phyloP scores from a whole-genome alignment of 1,284 basidiomycete genomes.

The Malassezia vespertilionis region DNA sequence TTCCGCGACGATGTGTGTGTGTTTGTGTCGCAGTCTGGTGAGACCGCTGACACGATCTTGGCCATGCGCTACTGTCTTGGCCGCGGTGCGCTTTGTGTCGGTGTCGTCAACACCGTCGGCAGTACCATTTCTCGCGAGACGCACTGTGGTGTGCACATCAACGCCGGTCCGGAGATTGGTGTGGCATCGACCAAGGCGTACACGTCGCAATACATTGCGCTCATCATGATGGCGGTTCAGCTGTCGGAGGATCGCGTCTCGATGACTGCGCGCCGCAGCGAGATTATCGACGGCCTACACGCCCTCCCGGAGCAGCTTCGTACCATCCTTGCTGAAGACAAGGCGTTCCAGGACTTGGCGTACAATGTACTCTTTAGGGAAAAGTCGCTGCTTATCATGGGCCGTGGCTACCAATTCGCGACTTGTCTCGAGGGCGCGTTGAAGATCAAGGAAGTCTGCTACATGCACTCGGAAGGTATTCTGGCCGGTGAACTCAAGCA shows the following conservation, averaged over 20 bases:
- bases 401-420: slow-evolving; percentile 91
- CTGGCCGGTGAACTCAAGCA: slow-evolving; percentile 98
- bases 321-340: slow-evolving; percentile 71
- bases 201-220: slow-evolving; percentile 96
- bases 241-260: slow-evolving; percentile 92
- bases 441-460: slow-evolving; percentile 94
- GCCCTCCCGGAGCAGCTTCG: slow-evolving; percentile 81
- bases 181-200: slow-evolving; percentile 99
- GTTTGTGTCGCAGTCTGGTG: slow-evolving; percentile 94
- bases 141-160: slow-evolving; percentile 99
- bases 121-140: slow-evolving; percentile 96
- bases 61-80: slow-evolving; percentile 93
- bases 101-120: slow-evolving; percentile 97
- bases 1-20: slow-evolving; percentile 98
- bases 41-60: slow-evolving; percentile 96
- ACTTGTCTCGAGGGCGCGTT: slow-evolving; percentile 96
- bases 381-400: slow-evolving; percentile 89
- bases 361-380: slow-evolving; percentile 65
- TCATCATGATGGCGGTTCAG: slow-evolving; percentile 96
- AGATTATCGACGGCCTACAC: slow-evolving; percentile 89
- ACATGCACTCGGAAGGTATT: slow-evolving; percentile 55
- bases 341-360: slow-evolving; percentile 69
- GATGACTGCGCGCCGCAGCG: slow-evolving; percentile 73
- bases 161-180: slow-evolving; percentile 97
- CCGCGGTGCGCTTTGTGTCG: slow-evolving; percentile 80